These are phyloP conservation scores for Phytophthora nicotianae DNA, from an alignment of 352 stramenopile species.

Conservation along the genomic window DNA sequence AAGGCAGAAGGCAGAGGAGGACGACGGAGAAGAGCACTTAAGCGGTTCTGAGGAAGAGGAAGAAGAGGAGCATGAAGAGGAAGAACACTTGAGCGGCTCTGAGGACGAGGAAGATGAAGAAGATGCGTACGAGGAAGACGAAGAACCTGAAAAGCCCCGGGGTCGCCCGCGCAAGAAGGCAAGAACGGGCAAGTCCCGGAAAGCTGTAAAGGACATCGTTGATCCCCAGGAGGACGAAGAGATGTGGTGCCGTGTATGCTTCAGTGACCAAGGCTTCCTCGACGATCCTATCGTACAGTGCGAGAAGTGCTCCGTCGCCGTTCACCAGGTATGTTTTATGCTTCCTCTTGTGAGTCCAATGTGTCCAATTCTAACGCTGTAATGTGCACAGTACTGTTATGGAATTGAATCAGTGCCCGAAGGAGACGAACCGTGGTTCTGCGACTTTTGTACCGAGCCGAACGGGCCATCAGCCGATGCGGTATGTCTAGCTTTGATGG, in stretches of 20 bases:
- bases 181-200: conserved; percentile 30
- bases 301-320: conserved; percentile 81
- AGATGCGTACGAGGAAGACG: conserved; percentile 39
- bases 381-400: conserved; percentile 80
- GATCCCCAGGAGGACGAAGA: conserved; percentile 78
- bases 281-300: conserved; percentile 90
- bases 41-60: conserved; percentile 45
- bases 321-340: conserved; percentile 70
- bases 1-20: conserved; percentile 17
- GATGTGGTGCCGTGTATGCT: conserved; percentile 91
- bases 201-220: conserved; percentile 32
- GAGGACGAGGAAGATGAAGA: conserved; percentile 55
- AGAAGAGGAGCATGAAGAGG: conserved; percentile 41
- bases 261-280: conserved; percentile 86
- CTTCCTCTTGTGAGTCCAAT: not conserved
- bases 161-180: conserved; percentile 42
- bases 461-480: conserved; percentile 46
- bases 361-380: conserved; percentile 3
- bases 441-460: conserved; percentile 73
- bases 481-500: conserved; percentile 35
- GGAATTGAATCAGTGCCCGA: conserved; percentile 82
- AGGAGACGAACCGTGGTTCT: conserved; percentile 86
- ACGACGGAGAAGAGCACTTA: conserved; percentile 52
- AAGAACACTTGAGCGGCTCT: conserved; percentile 26
- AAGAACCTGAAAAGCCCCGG: conserved; percentile 49